Percentiles rank a stretch among this genome's conserved stretches.
These are phyloP conservation scores for Calophaca sinica DNA, from an alignment of 306 rosid genomes.

Conservation along the genomic window DNA sequence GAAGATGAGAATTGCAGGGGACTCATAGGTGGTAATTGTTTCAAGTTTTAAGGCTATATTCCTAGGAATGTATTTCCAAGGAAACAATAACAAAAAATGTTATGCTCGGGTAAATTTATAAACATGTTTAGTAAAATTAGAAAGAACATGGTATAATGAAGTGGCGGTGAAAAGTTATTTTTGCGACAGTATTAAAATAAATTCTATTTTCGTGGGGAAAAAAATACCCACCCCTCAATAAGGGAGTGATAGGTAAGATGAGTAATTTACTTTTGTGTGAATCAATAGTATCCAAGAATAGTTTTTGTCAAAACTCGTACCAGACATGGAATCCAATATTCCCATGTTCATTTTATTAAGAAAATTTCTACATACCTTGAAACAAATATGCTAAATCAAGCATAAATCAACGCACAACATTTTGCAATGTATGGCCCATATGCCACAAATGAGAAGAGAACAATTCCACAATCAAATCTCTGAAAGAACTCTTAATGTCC, in stretches of 20 bases:
- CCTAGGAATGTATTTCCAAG: background rate
- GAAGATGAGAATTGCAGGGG: background rate
- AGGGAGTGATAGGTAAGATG: background rate
- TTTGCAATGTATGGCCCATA: background rate
- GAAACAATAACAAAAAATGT: background rate
- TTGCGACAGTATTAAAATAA: background rate
- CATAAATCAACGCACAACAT: background rate
- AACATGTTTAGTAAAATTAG: conserved; percentile 2
- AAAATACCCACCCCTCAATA: background rate
- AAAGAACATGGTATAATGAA: background rate
- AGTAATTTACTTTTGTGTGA: background rate
- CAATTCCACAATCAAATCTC: background rate
- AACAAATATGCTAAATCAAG: background rate
- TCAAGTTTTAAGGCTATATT: background rate
- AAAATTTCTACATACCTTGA: background rate
- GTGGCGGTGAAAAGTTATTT: background rate
- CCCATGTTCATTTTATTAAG: background rate
- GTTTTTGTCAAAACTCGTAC: background rate
- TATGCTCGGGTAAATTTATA: background rate
- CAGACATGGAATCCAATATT: background rate
- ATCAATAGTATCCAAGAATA: background rate
- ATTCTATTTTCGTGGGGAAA: background rate
- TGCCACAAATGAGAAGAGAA: background rate
- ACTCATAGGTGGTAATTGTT: conserved; percentile 1
- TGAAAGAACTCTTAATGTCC: conserved; percentile 2